These are phyloP conservation scores for Hansenula sp. DNA, from an alignment of 1,139 yeast species.

Conservation along the genomic window DNA sequence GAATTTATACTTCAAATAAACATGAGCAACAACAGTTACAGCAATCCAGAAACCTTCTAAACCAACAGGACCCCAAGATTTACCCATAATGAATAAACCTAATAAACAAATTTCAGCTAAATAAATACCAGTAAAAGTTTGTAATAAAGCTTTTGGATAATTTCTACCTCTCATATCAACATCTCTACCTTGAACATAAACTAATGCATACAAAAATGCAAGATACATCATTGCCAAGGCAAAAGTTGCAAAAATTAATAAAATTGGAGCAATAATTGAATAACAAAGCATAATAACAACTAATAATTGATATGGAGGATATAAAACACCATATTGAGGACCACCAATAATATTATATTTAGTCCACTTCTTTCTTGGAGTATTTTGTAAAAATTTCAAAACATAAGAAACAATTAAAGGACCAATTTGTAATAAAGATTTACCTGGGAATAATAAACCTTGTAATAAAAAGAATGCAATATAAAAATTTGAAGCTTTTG, in stretches of 20 bases:
- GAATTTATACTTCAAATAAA: conserved; percentile 54
- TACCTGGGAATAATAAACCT: conserved; percentile 69
- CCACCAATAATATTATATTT: conserved; percentile 43
- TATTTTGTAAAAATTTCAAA: conserved; percentile 39
- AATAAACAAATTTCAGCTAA: conserved; percentile 61
- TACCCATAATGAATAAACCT: conserved; percentile 65
- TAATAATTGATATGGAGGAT: conserved; percentile 68
- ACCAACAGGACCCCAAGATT: conserved; percentile 70
- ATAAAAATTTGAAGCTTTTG: conserved; percentile 71
- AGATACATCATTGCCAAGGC: conserved; percentile 54
- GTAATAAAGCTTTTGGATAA: conserved; percentile 64
- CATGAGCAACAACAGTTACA: conserved; percentile 49
- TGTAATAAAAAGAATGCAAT: conserved; percentile 60
- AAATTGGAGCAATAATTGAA: conserved; percentile 72
- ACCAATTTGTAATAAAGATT: conserved; percentile 50
- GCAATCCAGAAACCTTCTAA: conserved; percentile 51
- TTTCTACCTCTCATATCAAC: conserved; percentile 61
- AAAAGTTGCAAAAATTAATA: conserved; percentile 59
- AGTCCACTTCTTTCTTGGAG: conserved; percentile 64
- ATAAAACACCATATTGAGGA: conserved; percentile 70
- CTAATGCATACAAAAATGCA: conserved; percentile 55
- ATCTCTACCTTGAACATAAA: conserved; percentile 52
- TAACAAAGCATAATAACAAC: conserved; percentile 71
- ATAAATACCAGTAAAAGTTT: conserved; percentile 60
- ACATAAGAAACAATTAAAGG: conserved; percentile 38